Conservation (phyloP, 257 asterid genomes). For the Solanum bulbocastanum region DNA sequence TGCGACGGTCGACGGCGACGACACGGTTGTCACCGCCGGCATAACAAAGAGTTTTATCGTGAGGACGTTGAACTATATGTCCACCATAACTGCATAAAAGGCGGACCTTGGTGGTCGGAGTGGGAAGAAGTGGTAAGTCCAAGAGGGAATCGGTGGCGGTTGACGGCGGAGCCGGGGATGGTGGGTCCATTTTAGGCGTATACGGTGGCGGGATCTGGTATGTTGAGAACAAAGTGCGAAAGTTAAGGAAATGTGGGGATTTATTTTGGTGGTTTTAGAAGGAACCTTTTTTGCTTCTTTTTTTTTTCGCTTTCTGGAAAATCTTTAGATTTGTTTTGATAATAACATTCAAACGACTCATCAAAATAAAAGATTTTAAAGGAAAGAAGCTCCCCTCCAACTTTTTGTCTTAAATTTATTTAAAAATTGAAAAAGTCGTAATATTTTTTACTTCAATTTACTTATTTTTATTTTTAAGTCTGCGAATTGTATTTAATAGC, state of each 20-base stretch:
- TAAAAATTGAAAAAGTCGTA: background rate
- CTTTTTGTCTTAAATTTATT: background rate
- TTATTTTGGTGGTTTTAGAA: background rate
- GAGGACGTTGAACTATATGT: conserved; percentile 76
- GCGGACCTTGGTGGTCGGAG: conserved; percentile 44
- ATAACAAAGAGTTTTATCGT: conserved; percentile 57
- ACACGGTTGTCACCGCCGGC: conserved; percentile 84
- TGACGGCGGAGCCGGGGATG: conserved; percentile 26
- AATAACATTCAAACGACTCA: background rate
- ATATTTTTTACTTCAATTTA: background rate
- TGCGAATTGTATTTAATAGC: too few relatives aligned
- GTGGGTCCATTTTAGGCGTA: conserved; percentile 32
- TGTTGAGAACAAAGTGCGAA: background rate
- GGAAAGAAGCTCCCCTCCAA: background rate
- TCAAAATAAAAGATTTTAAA: background rate
- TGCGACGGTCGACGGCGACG: conserved; percentile 70
- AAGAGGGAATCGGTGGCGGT: conserved; percentile 4
- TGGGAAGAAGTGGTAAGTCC: conserved; percentile 14
- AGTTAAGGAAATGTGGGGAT: background rate
- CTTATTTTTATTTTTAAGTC: too few relatives aligned
- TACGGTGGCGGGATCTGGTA: background rate
- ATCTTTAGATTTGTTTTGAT: background rate
- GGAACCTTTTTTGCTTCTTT: background rate
- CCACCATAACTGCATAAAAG: conserved; percentile 96
- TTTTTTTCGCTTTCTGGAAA: background rate